A percentile compares a stretch with the other conserved stretches of the same genome.
Evolutionary conservation across 805 yeast genomes (phyloP).

Genomic region (Starmerella kuoi): DNA sequence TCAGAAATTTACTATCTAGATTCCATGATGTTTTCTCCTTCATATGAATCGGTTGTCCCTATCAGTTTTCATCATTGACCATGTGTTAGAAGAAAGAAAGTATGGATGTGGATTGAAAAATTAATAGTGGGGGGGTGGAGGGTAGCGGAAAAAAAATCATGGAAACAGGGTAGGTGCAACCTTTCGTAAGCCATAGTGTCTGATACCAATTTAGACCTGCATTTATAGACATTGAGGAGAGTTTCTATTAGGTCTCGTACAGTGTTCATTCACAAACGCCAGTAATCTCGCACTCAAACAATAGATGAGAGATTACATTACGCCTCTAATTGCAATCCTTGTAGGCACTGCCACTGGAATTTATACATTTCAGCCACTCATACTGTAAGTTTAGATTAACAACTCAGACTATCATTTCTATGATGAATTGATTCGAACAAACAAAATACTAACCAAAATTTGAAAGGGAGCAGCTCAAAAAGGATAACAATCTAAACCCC

Average conservation of each 20-base stretch:
- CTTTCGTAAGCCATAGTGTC: too few relatives aligned
- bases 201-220: too few relatives aligned
- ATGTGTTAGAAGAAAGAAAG: conserved; percentile 2
- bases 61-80: conserved; percentile 27
- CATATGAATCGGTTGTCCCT: conserved; percentile 29
- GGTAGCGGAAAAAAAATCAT: background rate
- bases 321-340: conserved; percentile 20
- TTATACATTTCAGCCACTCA: conserved; percentile 24
- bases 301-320: conserved; percentile 14
- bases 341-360: conserved; percentile 23
- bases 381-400: conserved; percentile 20
- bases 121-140: background rate
- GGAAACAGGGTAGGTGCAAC: too few relatives aligned
- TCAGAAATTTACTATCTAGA: conserved; percentile 28
- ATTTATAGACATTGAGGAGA: too few relatives aligned
- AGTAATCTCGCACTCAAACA: background rate
- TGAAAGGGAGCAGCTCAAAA: conserved; percentile 23
- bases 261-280: too few relatives aligned
- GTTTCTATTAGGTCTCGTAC: too few relatives aligned
- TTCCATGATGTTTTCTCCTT: conserved; percentile 23
- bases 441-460: background rate
- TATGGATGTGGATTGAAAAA: background rate
- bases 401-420: background rate
- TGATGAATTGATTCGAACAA: background rate
- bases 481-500: conserved; percentile 24